Percentiles rank a stretch among this genome's conserved stretches.
phyloP scores from a whole-genome alignment of 208 protist species.

The Acanthamoeba healyi region DNA sequence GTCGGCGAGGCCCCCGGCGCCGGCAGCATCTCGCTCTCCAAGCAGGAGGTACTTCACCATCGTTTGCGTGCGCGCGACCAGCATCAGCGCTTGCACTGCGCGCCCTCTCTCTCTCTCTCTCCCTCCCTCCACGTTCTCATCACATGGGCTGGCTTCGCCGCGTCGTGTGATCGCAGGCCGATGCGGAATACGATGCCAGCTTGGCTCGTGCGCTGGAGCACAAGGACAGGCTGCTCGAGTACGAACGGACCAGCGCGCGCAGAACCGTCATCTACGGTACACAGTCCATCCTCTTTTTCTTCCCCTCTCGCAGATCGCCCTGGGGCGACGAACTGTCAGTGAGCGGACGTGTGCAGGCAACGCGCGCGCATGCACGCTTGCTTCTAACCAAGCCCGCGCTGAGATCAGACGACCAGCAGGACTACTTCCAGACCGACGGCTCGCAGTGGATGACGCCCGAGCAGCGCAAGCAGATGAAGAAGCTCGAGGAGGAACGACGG shows the following conservation, averaged over 20 bases:
- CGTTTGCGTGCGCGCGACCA: too few species aligned
- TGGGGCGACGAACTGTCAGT: too few species aligned
- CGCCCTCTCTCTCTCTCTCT: too few species aligned
- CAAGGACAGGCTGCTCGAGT: conserved; percentile 48
- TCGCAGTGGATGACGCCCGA: conserved; percentile 46
- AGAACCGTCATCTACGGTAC: conserved; percentile 44
- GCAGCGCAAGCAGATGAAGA: conserved; percentile 58
- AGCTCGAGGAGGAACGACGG: conserved; percentile 13
- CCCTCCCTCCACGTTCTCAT: too few species aligned
- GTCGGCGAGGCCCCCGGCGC: conserved; percentile 23
- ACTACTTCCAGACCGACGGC: conserved; percentile 37
- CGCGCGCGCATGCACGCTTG: too few species aligned
- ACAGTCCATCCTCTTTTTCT: too few species aligned
- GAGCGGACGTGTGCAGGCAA: too few species aligned
- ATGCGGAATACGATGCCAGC: conserved; percentile 12
- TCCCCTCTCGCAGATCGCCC: too few species aligned
- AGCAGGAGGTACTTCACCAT: not conserved
- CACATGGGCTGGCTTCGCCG: too few species aligned
- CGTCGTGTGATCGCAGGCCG: too few species aligned
- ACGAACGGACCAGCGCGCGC: conserved; percentile 43
- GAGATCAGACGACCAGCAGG: conserved; percentile 33
- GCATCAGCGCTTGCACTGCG: too few species aligned
- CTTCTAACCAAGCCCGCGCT: too few species aligned
- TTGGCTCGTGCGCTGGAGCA: conserved; percentile 1
- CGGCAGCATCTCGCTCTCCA: conserved; percentile 2